These are phyloP conservation scores for Podospora fimiseda DNA, from an alignment of 495 filamentous ascomycete genomes.

Conservation along the genomic window DNA sequence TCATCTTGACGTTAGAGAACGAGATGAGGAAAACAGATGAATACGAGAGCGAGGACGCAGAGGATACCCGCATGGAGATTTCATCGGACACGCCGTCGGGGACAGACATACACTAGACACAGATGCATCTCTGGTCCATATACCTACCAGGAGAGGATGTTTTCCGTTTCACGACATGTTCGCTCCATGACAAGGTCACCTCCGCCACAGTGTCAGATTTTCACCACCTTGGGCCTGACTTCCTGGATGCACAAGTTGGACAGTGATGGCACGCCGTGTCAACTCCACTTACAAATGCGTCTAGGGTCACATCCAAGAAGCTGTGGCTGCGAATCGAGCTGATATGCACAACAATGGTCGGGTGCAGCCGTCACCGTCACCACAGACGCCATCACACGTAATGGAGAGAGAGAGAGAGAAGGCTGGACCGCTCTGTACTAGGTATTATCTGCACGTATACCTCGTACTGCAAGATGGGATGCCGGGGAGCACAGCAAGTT, in stretches of 20 bases:
- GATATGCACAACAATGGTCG: neutral
- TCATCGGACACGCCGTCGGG: neutral
- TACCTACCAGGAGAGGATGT: neutral
- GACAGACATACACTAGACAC: no score
- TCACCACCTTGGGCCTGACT: conserved; percentile 1
- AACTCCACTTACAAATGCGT: neutral
- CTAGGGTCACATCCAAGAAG: neutral
- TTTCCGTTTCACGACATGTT: conserved; percentile 1
- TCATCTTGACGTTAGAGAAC: neutral
- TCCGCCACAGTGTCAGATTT: neutral
- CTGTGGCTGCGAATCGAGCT: neutral
- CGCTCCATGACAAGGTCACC: conserved; percentile 2
- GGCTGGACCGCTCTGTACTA: neutral
- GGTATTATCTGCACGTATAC: neutral
- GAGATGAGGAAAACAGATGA: neutral
- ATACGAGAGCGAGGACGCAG: neutral
- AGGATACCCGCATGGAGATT: neutral
- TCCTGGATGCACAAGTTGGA: conserved; percentile 6
- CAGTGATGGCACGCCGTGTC: neutral
- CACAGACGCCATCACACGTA: neutral
- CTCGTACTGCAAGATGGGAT: conserved; percentile 4
- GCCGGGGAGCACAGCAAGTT: conserved; percentile 3
- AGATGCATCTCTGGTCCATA: no score
- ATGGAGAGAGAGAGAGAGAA: no score
- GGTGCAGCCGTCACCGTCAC: neutral